These are phyloP conservation scores for Dryas alaskensis DNA, from an alignment of 306 rosid genomes.

Conservation along the genomic window DNA sequence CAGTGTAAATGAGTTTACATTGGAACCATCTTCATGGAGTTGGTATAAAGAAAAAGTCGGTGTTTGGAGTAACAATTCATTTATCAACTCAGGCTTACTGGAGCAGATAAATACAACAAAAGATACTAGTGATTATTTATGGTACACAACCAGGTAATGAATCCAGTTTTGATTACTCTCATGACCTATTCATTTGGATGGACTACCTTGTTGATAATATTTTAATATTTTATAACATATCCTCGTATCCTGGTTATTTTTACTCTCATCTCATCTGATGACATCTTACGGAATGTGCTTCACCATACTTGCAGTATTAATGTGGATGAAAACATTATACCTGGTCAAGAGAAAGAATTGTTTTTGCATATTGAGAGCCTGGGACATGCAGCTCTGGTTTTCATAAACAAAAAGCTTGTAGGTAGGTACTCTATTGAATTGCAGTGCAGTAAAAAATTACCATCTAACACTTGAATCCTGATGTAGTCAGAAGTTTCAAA, in stretches of 20 bases:
- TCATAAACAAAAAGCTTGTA: slow-evolving; percentile 7
- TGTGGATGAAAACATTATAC: neutral
- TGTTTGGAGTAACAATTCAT: slow-evolving; percentile 7
- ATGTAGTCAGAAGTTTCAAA: slow-evolving; percentile 4
- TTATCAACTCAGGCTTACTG: slow-evolving; percentile 9
- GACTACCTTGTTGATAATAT: neutral
- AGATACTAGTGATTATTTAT: slow-evolving; percentile 14
- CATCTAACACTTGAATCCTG: neutral
- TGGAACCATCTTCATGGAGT: slow-evolving; percentile 13
- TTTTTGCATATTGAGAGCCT: slow-evolving; percentile 16
- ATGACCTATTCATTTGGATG: neutral
- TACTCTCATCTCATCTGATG: neutral
- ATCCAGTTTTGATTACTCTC: neutral
- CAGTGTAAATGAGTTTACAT: neutral
- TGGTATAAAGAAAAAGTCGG: slow-evolving; percentile 16
- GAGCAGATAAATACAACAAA: slow-evolving; percentile 16
- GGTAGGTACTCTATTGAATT: slow-evolving; percentile 6
- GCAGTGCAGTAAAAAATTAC: neutral
- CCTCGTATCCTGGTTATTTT: too few relatives aligned
- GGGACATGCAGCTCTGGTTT: slow-evolving; percentile 16
- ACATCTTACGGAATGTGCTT: neutral
- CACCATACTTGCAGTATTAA: slow-evolving; percentile 9
- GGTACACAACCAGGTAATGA: slow-evolving; percentile 17
- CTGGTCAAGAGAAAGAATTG: neutral
- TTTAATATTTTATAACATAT: too few relatives aligned